Conservation (phyloP, 75 land plant genomes). For the Isoetes taiwanensis region DNA sequence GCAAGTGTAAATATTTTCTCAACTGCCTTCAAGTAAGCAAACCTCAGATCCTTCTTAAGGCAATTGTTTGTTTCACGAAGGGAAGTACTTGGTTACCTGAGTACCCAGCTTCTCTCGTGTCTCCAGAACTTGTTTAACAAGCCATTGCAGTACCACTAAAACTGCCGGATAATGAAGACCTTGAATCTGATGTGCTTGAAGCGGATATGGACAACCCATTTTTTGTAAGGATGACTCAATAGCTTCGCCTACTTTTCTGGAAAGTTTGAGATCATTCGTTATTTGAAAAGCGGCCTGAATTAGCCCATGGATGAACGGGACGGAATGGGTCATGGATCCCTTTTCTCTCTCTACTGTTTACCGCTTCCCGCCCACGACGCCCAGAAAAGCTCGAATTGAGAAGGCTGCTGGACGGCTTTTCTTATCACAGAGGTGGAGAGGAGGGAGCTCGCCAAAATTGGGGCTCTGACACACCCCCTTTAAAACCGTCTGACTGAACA, state of each 20-base stretch:
- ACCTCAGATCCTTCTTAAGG: neutral
- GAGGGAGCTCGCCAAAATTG: too few species aligned
- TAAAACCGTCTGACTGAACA: too few species aligned
- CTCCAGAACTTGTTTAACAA: slow-evolving; percentile 27
- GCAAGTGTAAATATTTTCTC: slow-evolving; percentile 7
- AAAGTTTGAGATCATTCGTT: neutral
- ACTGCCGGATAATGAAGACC: slow-evolving; percentile 42
- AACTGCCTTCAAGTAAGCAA: neutral
- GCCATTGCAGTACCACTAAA: slow-evolving; percentile 36
- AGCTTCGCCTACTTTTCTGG: slow-evolving; percentile 36
- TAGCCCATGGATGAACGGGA: too few species aligned
- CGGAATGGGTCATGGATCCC: too few species aligned
- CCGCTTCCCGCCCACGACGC: too few species aligned
- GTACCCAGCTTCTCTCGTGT: slow-evolving; percentile 21
- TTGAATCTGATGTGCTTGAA: slow-evolving; percentile 45
- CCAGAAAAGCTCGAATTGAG: too few species aligned
- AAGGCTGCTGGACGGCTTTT: too few species aligned
- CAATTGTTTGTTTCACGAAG: neutral
- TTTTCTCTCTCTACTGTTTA: too few species aligned
- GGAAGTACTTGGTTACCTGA: slow-evolving; percentile 18
- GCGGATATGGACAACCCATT: slow-evolving; percentile 37
- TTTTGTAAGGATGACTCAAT: slow-evolving; percentile 29
- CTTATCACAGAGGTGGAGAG: too few species aligned
- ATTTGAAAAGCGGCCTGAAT: too few species aligned
- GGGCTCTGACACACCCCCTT: too few species aligned